Percentiles rank a stretch among this genome's conserved stretches.
Conservation (phyloP, 805 yeast species). For the Kluyveromyces siamensis region DNA sequence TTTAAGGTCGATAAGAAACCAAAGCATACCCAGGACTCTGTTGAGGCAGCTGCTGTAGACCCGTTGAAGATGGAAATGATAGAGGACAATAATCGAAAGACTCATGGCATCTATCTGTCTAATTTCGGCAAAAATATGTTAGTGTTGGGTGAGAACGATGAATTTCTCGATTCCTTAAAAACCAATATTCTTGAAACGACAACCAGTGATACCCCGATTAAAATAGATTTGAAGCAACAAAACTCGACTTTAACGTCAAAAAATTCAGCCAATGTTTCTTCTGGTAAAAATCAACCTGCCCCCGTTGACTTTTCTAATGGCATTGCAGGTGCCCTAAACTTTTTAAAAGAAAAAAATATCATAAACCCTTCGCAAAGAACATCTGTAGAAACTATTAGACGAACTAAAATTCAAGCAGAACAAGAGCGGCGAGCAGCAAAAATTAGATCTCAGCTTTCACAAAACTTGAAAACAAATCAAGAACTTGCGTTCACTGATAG, state of each 20-base stretch:
- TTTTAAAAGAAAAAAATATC: conserved; percentile 13
- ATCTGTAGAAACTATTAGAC: not conserved
- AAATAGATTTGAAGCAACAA: not conserved
- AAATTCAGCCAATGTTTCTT: not conserved
- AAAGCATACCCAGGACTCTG: conserved; percentile 12
- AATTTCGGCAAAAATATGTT: conserved; percentile 7
- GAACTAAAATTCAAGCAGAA: not conserved
- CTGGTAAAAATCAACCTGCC: not conserved
- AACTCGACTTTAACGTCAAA: not conserved
- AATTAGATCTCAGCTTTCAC: not conserved
- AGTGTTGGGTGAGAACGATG: conserved; percentile 34
- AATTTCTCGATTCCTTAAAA: conserved; percentile 18
- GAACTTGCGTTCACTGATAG: conserved; percentile 16
- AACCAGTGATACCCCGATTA: not conserved
- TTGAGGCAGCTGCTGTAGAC: not conserved
- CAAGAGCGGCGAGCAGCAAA: not conserved
- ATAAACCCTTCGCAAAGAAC: conserved; percentile 4
- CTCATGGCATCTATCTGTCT: not conserved
- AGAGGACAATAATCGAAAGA: not conserved
- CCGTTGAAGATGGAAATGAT: not conserved
- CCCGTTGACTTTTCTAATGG: conserved; percentile 20
- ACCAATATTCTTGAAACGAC: conserved; percentile 5
- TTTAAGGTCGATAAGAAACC: conserved; percentile 29
- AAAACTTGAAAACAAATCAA: not conserved
- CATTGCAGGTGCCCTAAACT: conserved; percentile 22